Evolutionary conservation across 2,329 filamentous ascomycete species (phyloP).

Genomic region (Pezicula neosporulosa): DNA sequence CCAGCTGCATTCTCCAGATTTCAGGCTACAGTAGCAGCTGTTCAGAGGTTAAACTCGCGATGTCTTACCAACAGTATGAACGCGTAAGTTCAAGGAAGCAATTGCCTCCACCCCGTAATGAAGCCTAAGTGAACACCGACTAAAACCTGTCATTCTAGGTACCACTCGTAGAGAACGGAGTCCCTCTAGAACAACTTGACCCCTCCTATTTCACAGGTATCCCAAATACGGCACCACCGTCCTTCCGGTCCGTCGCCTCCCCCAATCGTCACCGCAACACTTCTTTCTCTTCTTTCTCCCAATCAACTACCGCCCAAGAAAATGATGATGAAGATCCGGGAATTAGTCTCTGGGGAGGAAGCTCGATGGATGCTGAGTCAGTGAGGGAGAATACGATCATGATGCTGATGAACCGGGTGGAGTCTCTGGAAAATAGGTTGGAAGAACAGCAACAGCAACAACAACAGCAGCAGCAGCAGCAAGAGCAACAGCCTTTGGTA

Average conservation of each 20-base stretch:
- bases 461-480: not conserved
- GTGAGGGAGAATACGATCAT: not conserved
- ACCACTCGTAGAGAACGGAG: not conserved
- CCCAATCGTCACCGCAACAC: not conserved
- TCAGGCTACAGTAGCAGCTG: no score
- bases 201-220: conserved; percentile 3
- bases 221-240: conserved; percentile 1
- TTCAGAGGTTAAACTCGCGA: not conserved
- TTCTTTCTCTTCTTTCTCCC: not conserved
- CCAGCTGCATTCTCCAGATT: not conserved
- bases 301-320: not conserved
- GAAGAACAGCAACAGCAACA: not conserved
- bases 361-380: not conserved
- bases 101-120: not conserved
- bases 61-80: not conserved
- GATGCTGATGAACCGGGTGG: not conserved
- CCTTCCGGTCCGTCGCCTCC: conserved; percentile 4
- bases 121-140: not conserved
- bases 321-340: not conserved
- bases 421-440: not conserved
- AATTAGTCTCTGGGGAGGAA: not conserved
- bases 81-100: not conserved
- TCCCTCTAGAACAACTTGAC: not conserved
- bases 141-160: not conserved
- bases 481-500: not conserved